Percentiles rank a stretch among this genome's conserved stretches.
These are phyloP conservation scores for Neofusicoccum kwambonambiense DNA, from an alignment of 2,329 filamentous ascomycete species.

Conservation along the genomic window DNA sequence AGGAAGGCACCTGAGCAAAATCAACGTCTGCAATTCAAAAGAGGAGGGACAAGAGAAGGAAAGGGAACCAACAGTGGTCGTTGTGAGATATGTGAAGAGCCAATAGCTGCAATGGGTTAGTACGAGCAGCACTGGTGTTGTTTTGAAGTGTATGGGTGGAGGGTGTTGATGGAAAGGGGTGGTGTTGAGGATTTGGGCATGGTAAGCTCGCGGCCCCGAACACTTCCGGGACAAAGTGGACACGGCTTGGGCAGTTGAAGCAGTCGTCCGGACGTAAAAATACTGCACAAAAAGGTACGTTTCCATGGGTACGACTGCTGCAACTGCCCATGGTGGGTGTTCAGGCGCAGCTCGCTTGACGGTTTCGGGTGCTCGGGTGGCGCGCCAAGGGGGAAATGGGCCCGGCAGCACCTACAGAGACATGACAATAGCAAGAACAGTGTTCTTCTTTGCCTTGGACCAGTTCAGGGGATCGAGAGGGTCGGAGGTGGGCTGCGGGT, in stretches of 20 bases:
- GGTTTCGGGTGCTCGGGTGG: no score
- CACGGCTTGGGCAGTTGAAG: background rate
- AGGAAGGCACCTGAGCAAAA: slow-evolving; percentile 48
- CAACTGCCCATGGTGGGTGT: no score
- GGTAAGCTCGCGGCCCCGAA: background rate
- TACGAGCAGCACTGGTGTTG: background rate
- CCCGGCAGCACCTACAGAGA: slow-evolving; percentile 41
- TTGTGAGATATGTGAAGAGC: slow-evolving; percentile 59
- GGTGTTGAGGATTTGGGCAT: background rate
- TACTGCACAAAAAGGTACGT: no score
- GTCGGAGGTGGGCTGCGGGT: slow-evolving; percentile 37
- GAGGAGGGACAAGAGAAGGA: no score
- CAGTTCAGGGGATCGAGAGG: slow-evolving; percentile 38
- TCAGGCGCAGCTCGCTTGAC: no score
- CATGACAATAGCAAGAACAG: slow-evolving; percentile 54
- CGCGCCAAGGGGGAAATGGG: no score
- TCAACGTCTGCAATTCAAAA: background rate
- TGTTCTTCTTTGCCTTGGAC: slow-evolving; percentile 40
- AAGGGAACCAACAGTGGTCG: slow-evolving; percentile 36
- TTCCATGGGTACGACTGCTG: no score
- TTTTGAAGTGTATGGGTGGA: no score
- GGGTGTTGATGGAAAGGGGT: no score
- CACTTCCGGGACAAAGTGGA: no score
- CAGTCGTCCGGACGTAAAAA: background rate
- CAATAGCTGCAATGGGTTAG: slow-evolving; percentile 47